Evolutionary conservation across 768 basidiomycete species (phyloP).

Genomic region (Podaxis rugospora): DNA sequence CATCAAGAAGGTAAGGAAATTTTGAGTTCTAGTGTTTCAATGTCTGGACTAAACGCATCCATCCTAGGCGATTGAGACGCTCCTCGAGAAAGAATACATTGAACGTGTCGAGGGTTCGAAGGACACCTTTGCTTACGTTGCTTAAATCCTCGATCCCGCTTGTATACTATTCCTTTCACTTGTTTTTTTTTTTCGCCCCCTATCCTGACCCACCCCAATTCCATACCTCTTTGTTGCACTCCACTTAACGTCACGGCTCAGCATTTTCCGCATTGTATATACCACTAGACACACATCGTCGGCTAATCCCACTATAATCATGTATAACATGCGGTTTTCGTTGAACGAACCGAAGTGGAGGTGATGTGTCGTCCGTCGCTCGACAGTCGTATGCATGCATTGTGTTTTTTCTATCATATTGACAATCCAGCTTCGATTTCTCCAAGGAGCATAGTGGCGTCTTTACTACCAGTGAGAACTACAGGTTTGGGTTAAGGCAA

Average conservation of each 20-base stretch:
- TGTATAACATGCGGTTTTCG: slow-evolving; percentile 7
- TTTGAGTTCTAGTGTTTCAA: background rate
- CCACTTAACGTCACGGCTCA: slow-evolving; percentile 7
- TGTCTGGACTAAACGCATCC: slow-evolving; percentile 16
- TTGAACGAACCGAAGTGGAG: background rate
- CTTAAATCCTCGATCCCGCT: slow-evolving; percentile 31
- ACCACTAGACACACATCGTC: slow-evolving; percentile 12
- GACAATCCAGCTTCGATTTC: slow-evolving; percentile 72
- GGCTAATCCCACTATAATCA: slow-evolving; percentile 11
- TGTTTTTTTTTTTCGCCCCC: background rate
- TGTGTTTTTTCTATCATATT: slow-evolving; percentile 25
- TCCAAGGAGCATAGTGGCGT: slow-evolving; percentile 87
- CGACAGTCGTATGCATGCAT: background rate
- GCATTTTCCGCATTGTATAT: slow-evolving; percentile 11
- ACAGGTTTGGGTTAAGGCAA: slow-evolving; percentile 9
- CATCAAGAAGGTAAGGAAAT: slow-evolving; percentile 80
- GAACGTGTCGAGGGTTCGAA: slow-evolving; percentile 90
- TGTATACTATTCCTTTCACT: slow-evolving; percentile 1
- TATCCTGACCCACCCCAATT: background rate
- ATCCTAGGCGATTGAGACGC: slow-evolving; percentile 75
- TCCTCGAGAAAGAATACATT: slow-evolving; percentile 97
- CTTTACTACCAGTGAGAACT: slow-evolving; percentile 93
- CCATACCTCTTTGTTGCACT: background rate
- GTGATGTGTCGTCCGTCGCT: background rate
- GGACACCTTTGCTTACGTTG: slow-evolving; percentile 82